Conservation (phyloP, 805 yeast genomes). For the Ogataea glucozyma region DNA sequence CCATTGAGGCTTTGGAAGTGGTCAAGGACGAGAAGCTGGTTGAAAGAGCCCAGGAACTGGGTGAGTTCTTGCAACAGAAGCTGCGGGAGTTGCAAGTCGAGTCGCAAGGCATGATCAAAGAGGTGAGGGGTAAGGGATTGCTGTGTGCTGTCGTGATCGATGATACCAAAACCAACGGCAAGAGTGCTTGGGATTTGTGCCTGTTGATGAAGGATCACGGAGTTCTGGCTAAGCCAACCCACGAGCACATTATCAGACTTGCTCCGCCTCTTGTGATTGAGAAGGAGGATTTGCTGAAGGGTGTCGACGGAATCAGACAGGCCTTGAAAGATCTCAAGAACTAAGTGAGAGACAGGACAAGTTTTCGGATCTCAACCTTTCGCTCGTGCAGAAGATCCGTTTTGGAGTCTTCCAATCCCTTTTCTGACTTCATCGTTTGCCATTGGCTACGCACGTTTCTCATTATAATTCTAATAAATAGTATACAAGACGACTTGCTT, state of each 20-base stretch:
- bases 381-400: too few relatives aligned
- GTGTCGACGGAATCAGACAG: conserved; percentile 69
- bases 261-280: conserved; percentile 95
- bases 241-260: conserved; percentile 90
- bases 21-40: conserved; percentile 84
- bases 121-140: conserved; percentile 83
- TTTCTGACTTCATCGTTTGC: too few relatives aligned
- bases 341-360: too few relatives aligned
- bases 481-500: too few relatives aligned
- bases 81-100: conserved; percentile 52
- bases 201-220: conserved; percentile 85
- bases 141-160: conserved; percentile 91
- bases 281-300: conserved; percentile 80
- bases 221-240: conserved; percentile 94
- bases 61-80: conserved; percentile 65
- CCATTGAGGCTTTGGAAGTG: conserved; percentile 90
- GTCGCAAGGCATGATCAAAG: conserved; percentile 54
- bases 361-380: too few relatives aligned
- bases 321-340: conserved; percentile 47
- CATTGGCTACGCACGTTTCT: too few relatives aligned
- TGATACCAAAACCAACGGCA: conserved; percentile 76
- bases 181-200: conserved; percentile 96
- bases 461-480: too few relatives aligned
- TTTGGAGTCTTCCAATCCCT: too few relatives aligned
- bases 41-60: conserved; percentile 72